Percentiles rank a stretch among this genome's conserved stretches.
phyloP scores from a whole-genome alignment of 257 asterid species.

The Verbena officinalis region DNA sequence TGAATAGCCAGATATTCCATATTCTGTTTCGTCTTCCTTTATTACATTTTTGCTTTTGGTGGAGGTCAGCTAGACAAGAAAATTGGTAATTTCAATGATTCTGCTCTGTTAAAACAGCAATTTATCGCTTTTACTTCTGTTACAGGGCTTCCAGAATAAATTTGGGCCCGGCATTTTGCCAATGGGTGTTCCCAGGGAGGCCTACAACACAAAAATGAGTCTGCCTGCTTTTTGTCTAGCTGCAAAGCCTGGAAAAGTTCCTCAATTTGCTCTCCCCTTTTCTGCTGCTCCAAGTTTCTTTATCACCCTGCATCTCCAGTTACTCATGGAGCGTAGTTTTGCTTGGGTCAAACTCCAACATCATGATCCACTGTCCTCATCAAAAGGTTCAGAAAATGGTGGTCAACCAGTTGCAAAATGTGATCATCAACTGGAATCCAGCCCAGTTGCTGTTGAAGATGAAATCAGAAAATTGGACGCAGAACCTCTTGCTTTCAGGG shows the following conservation, averaged over 20 bases:
- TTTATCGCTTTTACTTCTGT: slow-evolving; percentile 27
- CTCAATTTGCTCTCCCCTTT: slow-evolving; percentile 38
- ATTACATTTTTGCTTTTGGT: background rate
- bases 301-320: slow-evolving; percentile 46
- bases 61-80: slow-evolving; percentile 9
- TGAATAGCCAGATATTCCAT: background rate
- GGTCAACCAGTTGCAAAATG: slow-evolving; percentile 37
- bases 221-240: slow-evolving; percentile 45
- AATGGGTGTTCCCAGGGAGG: slow-evolving; percentile 51
- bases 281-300: slow-evolving; percentile 46
- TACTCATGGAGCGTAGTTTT: slow-evolving; percentile 42
- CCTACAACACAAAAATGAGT: slow-evolving; percentile 36
- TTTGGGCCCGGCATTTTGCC: slow-evolving; percentile 47
- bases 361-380: slow-evolving; percentile 32
- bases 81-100: slow-evolving; percentile 16
- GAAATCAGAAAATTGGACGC: slow-evolving; percentile 29
- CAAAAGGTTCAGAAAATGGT: slow-evolving; percentile 40
- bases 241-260: slow-evolving; percentile 42
- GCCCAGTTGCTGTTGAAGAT: slow-evolving; percentile 34
- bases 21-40: background rate
- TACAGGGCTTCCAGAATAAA: slow-evolving; percentile 52
- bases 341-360: slow-evolving; percentile 42
- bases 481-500: slow-evolving; percentile 31
- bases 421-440: slow-evolving; percentile 36
- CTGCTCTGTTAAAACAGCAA: slow-evolving; percentile 18